Evolutionary conservation across 2,329 filamentous ascomycete genomes (phyloP).

Genomic region (Pseudopyricularia javanii): DNA sequence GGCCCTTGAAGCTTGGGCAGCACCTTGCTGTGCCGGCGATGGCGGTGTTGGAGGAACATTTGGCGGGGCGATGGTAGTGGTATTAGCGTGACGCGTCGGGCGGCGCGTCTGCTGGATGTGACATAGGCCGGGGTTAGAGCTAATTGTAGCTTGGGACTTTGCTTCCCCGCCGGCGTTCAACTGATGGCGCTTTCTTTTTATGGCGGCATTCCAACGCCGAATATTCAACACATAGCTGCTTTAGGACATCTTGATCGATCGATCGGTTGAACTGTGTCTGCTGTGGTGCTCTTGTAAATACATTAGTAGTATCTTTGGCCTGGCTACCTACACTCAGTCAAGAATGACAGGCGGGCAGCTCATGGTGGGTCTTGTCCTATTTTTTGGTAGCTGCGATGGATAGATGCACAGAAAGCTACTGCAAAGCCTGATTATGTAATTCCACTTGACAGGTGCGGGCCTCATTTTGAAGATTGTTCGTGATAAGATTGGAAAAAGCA

Average conservation of each 20-base stretch:
- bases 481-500: too few relatives aligned
- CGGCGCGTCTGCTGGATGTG: conserved; percentile 12
- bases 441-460: too few relatives aligned
- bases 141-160: not conserved
- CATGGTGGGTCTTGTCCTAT: too few relatives aligned
- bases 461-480: too few relatives aligned
- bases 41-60: conserved; percentile 12
- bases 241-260: not conserved
- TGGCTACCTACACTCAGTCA: too few relatives aligned
- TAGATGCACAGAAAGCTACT: too few relatives aligned
- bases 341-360: too few relatives aligned
- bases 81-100: conserved; percentile 17
- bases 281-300: not conserved
- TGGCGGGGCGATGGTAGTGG: conserved; percentile 17
- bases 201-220: conserved; percentile 11
- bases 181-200: conserved; percentile 18
- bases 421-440: too few relatives aligned
- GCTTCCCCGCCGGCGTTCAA: conserved; percentile 4
- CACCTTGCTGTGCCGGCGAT: not conserved
- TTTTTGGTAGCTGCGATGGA: too few relatives aligned
- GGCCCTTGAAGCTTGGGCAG: not conserved
- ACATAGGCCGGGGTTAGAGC: not conserved
- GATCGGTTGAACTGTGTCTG: not conserved
- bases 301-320: too few relatives aligned
- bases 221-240: too few relatives aligned